phyloP scores from a whole-genome alignment of 108 stramenopile genomes.

The Skeletonema menzelii region DNA sequence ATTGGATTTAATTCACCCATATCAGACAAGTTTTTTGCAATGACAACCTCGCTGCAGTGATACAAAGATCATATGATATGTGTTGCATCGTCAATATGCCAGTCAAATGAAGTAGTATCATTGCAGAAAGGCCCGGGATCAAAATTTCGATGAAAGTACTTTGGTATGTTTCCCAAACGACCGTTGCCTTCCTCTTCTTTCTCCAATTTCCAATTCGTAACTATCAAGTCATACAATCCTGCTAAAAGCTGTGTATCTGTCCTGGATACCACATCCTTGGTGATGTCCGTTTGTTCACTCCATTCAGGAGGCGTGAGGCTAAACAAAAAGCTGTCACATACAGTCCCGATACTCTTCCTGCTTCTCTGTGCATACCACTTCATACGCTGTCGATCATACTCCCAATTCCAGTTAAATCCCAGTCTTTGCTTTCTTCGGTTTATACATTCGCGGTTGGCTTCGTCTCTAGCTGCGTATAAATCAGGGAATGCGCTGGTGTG shows the following conservation, averaged over 20 bases:
- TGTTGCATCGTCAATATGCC: slow-evolving; percentile 8
- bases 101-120: neutral
- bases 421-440: slow-evolving; percentile 12
- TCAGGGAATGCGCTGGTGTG: slow-evolving; percentile 7
- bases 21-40: too few species aligned
- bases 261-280: neutral
- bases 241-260: neutral
- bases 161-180: neutral
- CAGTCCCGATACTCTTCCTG: slow-evolving; percentile 31
- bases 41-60: too few species aligned
- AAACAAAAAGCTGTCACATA: slow-evolving; percentile 9
- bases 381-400: slow-evolving; percentile 19
- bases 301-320: neutral
- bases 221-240: neutral
- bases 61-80: neutral
- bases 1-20: too few species aligned
- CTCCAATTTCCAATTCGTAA: neutral
- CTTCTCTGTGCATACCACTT: slow-evolving; percentile 22
- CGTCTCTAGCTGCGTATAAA: neutral
- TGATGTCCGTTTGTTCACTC: neutral
- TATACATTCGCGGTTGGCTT: slow-evolving; percentile 15
- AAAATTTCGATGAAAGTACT: neutral
- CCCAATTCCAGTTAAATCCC: slow-evolving; percentile 38
- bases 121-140: neutral
- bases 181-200: neutral